Evolutionary conservation across 805 yeast genomes (phyloP), one percentile per base, ranked within the genome.

Genomic region (Candida ascalaphidarum): DNA sequence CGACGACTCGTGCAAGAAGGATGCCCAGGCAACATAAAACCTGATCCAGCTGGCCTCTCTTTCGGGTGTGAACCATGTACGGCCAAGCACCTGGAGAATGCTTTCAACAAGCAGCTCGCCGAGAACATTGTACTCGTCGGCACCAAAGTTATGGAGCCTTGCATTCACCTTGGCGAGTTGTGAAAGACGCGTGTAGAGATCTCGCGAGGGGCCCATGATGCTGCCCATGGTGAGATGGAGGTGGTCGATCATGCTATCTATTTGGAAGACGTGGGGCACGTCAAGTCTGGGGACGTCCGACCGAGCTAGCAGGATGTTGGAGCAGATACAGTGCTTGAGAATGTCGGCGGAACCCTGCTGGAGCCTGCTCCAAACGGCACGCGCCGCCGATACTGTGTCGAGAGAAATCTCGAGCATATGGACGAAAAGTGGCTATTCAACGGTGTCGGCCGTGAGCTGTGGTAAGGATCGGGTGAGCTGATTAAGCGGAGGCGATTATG

Each of bases 41-140:
- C 23, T 17, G 14, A 33, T 25, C 35, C 36, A 40, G 3, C 29
- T 21, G 2, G 18, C 15, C 26, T 37, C 44, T 5, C 19, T 14
- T 16, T 33, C 39, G 9, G 31, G 16, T 8, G 40, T 11, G 25
- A 35, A 39, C 7, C 7, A 11, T 4, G 22, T 26, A 14, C 41
- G 29, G 21, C 31, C 30, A 4, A 33, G 21, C 7, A 18, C 17
- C 3, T 40, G 37, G 11, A 30, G 11, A 3, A 45, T 28, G 1
- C 37, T 19, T n/a, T 18, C 14, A 9, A 37, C 23, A n/a, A 46
- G 31, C 5, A 34, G 22, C 26, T 50, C 48, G 3, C 54, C 52
- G 14, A 51, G 27, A 2, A 35, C 25, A 11, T 21, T 20, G 28
- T 48, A 51, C 14, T 35, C 16, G 1, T 22, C 9, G 2, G 22